Evolutionary conservation across 768 basidiomycete genomes (phyloP), one percentile per base, ranked within the genome.

Genomic region (Mycena haematopus): DNA sequence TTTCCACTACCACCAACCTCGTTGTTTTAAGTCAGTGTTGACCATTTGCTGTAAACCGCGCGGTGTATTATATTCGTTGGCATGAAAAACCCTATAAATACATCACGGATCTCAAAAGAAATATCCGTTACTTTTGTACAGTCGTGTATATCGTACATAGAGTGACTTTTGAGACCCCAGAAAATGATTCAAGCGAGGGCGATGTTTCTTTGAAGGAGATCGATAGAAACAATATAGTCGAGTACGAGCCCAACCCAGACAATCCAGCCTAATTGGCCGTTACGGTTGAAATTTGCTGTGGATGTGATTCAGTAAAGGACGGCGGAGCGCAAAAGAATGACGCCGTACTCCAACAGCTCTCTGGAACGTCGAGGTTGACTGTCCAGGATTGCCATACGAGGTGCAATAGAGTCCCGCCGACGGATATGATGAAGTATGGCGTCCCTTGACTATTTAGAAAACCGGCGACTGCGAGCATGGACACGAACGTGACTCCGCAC

Each of bases 401-500:
- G 61, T 85, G 82, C 35, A 69, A 29, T 7, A 75, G 69, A 6
- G 81, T 74, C 8, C 83, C 83, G 3, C 80, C 82, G 21, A 83
- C 75, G 1, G 84, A 78, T 13, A 85, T 31, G 19, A 76, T 33
- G 69, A 79, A 84, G 68, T 79, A 86, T 0, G 76, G 66, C n/a
- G 70, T 71, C 5, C 86, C 84, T 46, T 88, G 84, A 0, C 72
- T 70, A 58, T 89, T 87, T 11, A 81, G 69, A 65, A 80, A 73
- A 0, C 90, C 91, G 0, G 83, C 80, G 31, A 78, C 62, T n/a
- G 78, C 72, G 25, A 92, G 77, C 69, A 82, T 74, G 3, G 73
- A 70, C 45, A 89, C 70, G 71, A 92, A 90, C 0, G 69, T 71
- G 4, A 80, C 52, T 0, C 82, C 85, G 67, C 88, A 86, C 36